Percentiles rank a stretch among this genome's conserved stretches.
Evolutionary conservation across 306 rosid genomes (phyloP).

Genomic region (Corylus americana): DNA sequence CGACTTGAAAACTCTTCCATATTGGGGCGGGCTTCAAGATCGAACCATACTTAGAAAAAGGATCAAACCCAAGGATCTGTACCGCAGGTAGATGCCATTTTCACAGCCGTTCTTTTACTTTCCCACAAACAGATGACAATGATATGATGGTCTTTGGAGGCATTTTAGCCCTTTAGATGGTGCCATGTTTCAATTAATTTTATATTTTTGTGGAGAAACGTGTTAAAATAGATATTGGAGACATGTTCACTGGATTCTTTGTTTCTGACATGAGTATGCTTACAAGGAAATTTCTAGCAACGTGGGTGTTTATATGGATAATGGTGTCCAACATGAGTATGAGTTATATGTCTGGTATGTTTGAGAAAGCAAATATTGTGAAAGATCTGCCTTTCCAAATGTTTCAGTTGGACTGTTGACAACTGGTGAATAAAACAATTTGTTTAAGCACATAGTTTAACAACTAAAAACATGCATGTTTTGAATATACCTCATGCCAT

Average conservation of each 20-base stretch:
- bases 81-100: constrained; percentile 68
- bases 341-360: not conserved
- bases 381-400: not conserved
- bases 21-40: constrained; percentile 91
- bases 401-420: not conserved
- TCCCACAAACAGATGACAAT: constrained; percentile 13
- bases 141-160: constrained; percentile 1
- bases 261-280: constrained; percentile 14
- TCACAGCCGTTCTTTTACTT: constrained; percentile 14
- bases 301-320: constrained; percentile 4
- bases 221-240: not conserved
- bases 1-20: constrained; percentile 83
- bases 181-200: not conserved
- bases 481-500: not conserved
- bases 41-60: constrained; percentile 87
- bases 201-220: not conserved
- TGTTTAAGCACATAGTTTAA: not conserved
- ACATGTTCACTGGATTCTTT: not conserved
- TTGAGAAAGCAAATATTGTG: constrained; percentile 15
- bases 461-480: not conserved
- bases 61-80: constrained; percentile 88
- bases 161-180: not conserved
- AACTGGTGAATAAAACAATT: not conserved
- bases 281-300: constrained; percentile 4
- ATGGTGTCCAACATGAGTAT: constrained; percentile 4